These are phyloP conservation scores for Corylus americana DNA, from an alignment of 306 rosid species.

Conservation along the genomic window DNA sequence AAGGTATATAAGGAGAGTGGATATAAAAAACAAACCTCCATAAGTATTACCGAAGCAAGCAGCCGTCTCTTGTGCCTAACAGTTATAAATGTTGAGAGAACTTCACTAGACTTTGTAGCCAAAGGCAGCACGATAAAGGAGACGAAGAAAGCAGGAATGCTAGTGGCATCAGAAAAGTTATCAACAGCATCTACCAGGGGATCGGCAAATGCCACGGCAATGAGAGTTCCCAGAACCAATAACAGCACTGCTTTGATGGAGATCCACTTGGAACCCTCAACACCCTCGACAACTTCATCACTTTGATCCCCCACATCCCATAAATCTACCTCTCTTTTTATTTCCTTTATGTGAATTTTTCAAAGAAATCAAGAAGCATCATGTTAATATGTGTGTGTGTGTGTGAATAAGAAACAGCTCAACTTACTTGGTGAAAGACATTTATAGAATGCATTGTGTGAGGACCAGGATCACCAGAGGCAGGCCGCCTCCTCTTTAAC, in stretches of 20 bases:
- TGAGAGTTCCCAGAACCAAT: constrained; percentile 65
- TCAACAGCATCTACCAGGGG: constrained; percentile 90
- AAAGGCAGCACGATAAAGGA: constrained; percentile 82
- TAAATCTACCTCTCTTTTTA: constrained; percentile 70
- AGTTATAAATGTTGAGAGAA: too few relatives aligned
- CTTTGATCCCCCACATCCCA: constrained; percentile 49
- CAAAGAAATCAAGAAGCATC: constrained; percentile 5
- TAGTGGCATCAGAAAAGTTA: constrained; percentile 82
- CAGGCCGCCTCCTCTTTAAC: constrained; percentile 35
- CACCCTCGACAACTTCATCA: constrained; percentile 49
- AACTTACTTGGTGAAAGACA: constrained; percentile 58
- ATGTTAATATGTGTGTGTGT: background rate
- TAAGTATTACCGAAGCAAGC: too few relatives aligned
- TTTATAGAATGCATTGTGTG: constrained; percentile 42
- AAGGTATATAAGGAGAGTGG: too few relatives aligned
- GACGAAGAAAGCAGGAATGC: constrained; percentile 92
- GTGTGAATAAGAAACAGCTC: background rate
- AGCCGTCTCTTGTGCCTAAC: too few relatives aligned
- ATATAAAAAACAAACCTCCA: too few relatives aligned
- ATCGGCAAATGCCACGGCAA: constrained; percentile 85
- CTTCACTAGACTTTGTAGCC: constrained; percentile 87
- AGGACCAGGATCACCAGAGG: constrained; percentile 50
- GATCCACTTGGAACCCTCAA: constrained; percentile 36
- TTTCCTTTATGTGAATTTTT: constrained; percentile 52
- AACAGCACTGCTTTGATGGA: constrained; percentile 59